A percentile compares a stretch with the other conserved stretches of the same genome.
Evolutionary conservation across 306 rosid species (phyloP).

Genomic region (Styphnolobium japonicum): DNA sequence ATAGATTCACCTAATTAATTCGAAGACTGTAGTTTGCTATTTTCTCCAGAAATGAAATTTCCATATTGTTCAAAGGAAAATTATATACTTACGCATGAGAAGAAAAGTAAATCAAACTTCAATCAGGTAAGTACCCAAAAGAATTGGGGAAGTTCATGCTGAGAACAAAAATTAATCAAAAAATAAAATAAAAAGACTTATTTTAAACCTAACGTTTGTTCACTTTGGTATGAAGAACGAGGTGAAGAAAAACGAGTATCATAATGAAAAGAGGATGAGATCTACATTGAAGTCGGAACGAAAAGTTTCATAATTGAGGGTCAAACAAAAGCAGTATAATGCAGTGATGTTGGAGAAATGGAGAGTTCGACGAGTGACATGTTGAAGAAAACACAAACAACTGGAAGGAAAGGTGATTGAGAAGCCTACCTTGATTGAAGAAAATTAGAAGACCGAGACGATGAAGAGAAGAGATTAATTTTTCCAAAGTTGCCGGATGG

Average conservation of each 20-base stretch:
- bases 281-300: no score
- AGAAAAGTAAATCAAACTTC: no score
- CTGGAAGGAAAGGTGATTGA: not conserved
- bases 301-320: no score
- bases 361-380: not conserved
- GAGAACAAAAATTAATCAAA: not conserved
- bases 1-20: no score
- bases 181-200: not conserved
- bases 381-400: not conserved
- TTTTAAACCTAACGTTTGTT: no score
- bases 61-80: not conserved
- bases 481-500: not conserved
- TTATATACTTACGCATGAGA: no score
- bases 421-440: constrained; percentile 22
- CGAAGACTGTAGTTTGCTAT: not conserved
- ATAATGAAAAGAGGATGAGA: no score
- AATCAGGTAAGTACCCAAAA: not conserved
- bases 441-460: not conserved
- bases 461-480: not conserved
- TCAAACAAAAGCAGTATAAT: no score
- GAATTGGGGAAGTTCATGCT: not conserved
- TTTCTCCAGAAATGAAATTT: not conserved
- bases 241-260: no score
- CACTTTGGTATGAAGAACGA: no score
- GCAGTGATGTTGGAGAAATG: not conserved